These are phyloP conservation scores for Heterococcus sp. DNA, from an alignment of 108 stramenopile species.

Conservation along the genomic window DNA sequence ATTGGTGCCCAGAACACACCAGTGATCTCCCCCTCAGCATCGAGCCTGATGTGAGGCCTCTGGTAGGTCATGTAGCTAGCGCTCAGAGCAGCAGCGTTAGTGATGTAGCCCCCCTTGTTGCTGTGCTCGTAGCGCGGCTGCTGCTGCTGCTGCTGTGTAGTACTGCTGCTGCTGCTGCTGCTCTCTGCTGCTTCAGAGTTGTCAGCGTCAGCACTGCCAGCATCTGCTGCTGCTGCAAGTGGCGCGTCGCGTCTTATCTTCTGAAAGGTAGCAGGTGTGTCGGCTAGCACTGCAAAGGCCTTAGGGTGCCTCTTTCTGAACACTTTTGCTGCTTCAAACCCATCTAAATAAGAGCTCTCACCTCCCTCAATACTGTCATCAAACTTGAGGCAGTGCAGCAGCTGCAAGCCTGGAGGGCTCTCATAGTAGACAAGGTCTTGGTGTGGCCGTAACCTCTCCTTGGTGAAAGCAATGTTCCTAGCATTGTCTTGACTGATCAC, in stretches of 20 bases:
- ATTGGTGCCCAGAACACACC: constrained; percentile 12
- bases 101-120: background rate
- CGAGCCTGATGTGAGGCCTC: background rate
- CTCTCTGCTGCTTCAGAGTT: background rate
- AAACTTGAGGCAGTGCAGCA: constrained; percentile 38
- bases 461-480: constrained; percentile 33
- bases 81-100: background rate
- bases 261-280: background rate
- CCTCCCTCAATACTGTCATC: constrained; percentile 4
- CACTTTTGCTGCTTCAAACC: constrained; percentile 12
- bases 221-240: background rate
- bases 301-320: constrained; percentile 1
- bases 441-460: constrained; percentile 8
- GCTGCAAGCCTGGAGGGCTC: constrained; percentile 27
- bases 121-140: no score
- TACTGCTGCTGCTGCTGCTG: background rate
- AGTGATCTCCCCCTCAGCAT: constrained; percentile 6
- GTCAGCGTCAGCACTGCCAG: background rate
- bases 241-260: background rate
- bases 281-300: constrained; percentile 5
- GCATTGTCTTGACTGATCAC: constrained; percentile 8
- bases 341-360: constrained; percentile 9
- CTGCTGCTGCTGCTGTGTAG: no score
- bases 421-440: constrained; percentile 34
- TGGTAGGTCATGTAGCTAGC: background rate